Percentiles rank a stretch among this genome's conserved stretches.
These are phyloP conservation scores for Colletotrichum zoysiae DNA, from an alignment of 2,329 filamentous ascomycete genomes.

Conservation along the genomic window DNA sequence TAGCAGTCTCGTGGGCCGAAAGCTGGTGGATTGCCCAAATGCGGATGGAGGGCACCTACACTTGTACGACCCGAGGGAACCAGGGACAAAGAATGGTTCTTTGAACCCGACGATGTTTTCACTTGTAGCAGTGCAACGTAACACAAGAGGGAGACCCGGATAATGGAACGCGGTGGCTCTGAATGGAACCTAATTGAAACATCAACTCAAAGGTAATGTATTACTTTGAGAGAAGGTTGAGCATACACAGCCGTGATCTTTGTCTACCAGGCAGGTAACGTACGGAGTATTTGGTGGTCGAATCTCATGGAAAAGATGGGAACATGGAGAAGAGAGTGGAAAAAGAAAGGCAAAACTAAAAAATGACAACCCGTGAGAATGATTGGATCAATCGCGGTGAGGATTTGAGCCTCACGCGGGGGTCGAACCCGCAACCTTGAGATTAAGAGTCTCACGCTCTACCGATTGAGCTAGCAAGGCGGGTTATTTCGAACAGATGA, in stretches of 20 bases:
- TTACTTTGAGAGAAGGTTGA: not conserved
- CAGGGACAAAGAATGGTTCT: not conserved
- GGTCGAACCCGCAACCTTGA: conserved; percentile 43
- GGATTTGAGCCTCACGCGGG: conserved; percentile 44
- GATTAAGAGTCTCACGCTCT: conserved; percentile 77
- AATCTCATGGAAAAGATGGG: too few relatives aligned
- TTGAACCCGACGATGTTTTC: not conserved
- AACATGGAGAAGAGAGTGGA: too few relatives aligned
- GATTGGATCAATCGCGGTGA: conserved; percentile 17
- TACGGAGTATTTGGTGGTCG: too few relatives aligned
- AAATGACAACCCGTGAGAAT: not conserved
- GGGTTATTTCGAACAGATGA: not conserved
- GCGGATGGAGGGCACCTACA: not conserved
- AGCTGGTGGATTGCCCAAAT: not conserved
- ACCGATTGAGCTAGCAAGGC: conserved; percentile 35
- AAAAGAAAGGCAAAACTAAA: too few relatives aligned
- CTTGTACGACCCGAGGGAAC: not conserved
- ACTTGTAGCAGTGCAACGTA: not conserved
- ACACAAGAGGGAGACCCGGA: not conserved
- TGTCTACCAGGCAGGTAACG: too few relatives aligned
- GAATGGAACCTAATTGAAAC: not conserved
- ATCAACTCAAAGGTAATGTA: not conserved
- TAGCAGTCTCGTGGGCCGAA: not conserved
- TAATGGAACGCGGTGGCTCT: not conserved
- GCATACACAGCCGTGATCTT: not conserved